Base-by-base conservation (phyloP, 495 filamentous ascomycete genomes). In the Aspergillus leporis region DNA sequence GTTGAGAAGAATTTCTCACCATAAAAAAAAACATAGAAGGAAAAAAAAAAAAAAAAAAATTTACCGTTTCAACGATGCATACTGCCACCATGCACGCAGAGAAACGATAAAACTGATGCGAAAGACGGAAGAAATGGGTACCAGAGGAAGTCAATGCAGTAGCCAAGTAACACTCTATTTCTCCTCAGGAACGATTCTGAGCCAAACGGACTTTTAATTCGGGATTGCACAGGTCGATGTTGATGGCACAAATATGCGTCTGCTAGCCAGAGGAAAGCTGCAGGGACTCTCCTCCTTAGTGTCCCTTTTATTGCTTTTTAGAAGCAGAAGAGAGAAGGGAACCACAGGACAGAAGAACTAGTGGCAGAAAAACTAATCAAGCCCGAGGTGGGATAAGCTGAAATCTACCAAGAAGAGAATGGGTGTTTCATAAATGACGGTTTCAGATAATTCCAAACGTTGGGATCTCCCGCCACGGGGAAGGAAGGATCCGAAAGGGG, bases 121-220 rank as follows among this genome's bases (percentile, higher is more conserved):
- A 49, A 45, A 36, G 25, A 34, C 6, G 16, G 22, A 36, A 40
- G 53, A 38, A 55, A 43, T 47, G 48, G 41, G 34, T 61, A 64
- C 57, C 55, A 51, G 56, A 56, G 51, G 51, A 52, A 58, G 41
- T 18, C 8, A 18, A 53, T 38, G 34, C 48, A 62, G 53, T 61
- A 59, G 61, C 51, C 55, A 51, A 58, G 61, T 63, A 52, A 60
- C 61, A 64, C 61, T 61, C 45, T 57, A 57, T 59, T 53, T 61
- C 53, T 54, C 36, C 61, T 51, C 58, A 62, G 59, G 60, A 62
- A 55, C 56, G 47, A 56, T 70, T 66, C 56, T 60, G 66, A 43
- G 51, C 68, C 68, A 69, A 71, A 67, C 65, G 68, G 69, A 70
- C 62, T 70, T 67, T 66, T 70, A 61, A 67, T 61, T 72, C 70